Percentiles rank a stretch among this genome's conserved stretches.
Conservation (phyloP, 768 basidiomycete genomes). For the Pilatotrama ljubarskyi region DNA sequence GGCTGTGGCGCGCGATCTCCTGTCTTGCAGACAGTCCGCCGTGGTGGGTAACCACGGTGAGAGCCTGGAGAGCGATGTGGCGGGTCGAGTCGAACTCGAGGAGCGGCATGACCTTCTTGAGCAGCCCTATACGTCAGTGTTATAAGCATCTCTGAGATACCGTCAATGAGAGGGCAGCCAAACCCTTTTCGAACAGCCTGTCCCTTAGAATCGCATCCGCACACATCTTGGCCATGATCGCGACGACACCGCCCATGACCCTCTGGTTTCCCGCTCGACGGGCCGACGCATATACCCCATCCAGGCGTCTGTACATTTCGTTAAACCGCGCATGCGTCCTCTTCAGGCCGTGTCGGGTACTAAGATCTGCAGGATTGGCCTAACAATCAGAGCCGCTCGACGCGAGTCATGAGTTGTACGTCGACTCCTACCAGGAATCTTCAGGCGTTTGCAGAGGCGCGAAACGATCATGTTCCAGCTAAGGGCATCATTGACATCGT, state of each 20-base stretch:
- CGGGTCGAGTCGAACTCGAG: slow-evolving; percentile 4
- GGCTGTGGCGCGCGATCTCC: slow-evolving; percentile 48
- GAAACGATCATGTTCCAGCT: not conserved
- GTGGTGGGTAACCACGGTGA: slow-evolving; percentile 60
- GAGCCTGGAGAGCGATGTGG: slow-evolving; percentile 47
- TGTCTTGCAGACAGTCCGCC: slow-evolving; percentile 49
- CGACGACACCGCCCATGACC: slow-evolving; percentile 32
- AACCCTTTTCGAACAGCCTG: slow-evolving; percentile 20
- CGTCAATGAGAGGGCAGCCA: not conserved
- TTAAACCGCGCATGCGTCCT: slow-evolving; percentile 59
- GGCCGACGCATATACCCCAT: slow-evolving; percentile 42
- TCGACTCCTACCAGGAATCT: not conserved
- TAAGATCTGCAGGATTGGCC: slow-evolving; percentile 42
- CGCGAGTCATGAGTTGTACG: not conserved
- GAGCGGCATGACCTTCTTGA: slow-evolving; percentile 8
- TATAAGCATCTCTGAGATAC: not conserved
- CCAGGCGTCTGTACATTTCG: slow-evolving; percentile 47
- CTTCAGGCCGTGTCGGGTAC: slow-evolving; percentile 56
- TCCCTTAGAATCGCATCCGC: slow-evolving; percentile 19
- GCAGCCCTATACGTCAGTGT: not conserved
- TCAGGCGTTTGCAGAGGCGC: not conserved
- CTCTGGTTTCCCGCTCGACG: slow-evolving; percentile 42
- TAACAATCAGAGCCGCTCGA: not conserved
- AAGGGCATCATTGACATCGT: not conserved
- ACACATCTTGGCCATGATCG: slow-evolving; percentile 22